Base-by-base conservation (phyloP, 306 rosid genomes). In the Prosopis cineraria region DNA sequence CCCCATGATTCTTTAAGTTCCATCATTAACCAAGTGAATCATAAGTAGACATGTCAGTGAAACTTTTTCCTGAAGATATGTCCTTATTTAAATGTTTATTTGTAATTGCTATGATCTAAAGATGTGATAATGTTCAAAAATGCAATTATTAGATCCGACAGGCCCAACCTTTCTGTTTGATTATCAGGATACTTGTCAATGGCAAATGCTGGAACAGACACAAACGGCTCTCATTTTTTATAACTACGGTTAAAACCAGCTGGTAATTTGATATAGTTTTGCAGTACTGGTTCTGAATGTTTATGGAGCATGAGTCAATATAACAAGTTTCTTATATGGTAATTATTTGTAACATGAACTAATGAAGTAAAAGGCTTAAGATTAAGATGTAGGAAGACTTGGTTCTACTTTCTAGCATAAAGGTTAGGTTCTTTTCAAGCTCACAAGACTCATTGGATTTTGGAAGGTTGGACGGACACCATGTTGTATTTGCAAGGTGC, bases 191-290 rank as follows among this genome's bases (percentile, higher is more conserved):
- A 84, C 82, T 34, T 95, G 77, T 92, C 93, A 0, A 92, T 95
- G 98, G 98, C 98, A 48, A 95, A 95, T 85, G 80, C 90, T 39
- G 98, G 98, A 47, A 76, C 87, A 16, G 98, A 89, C 82, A 92
- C 93, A 72, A 95, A 95, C 11, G 97, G 98, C 74, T 95, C 98
- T 0, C 98, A 94, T 94, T 92, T 85, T 94, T 92, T 84, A 90
- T 94, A 47, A 90, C 95, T 5, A 94, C 98, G 3, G 81, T 90
- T 40, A 90, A 85, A 87, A 92, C 97, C 25, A 70, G 82, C 88
- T 92, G 98, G 97, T 94, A 88, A 77, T 39, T 72, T 43, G 69
- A 47, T 41, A 47, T 78, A 27, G 70, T 68, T 69, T 69, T 39
- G 44, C 4, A 41, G 24, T 47, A 17, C 55, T 56, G 70, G 16